Conservation (phyloP, 2,329 filamentous ascomycete genomes). For the Akanthomyces muscarius region DNA sequence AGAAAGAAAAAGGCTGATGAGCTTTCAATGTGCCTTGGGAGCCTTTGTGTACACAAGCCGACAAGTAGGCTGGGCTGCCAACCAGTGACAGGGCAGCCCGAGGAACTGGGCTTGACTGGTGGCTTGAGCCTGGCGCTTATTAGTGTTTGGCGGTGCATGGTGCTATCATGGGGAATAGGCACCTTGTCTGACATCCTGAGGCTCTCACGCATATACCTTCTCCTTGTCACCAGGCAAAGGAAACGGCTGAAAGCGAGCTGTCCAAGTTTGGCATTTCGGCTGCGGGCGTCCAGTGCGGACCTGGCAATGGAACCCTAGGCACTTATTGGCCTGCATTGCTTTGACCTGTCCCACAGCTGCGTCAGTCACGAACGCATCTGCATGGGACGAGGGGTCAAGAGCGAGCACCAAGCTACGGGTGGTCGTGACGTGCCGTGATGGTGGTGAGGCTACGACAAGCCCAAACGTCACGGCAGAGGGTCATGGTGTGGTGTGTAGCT, state of each 20-base stretch:
- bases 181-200: background rate
- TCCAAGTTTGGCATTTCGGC: background rate
- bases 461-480: background rate
- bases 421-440: background rate
- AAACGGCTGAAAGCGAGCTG: background rate
- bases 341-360: background rate
- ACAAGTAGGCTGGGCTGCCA: background rate
- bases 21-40: slow-evolving; percentile 9
- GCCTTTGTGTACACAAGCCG: background rate
- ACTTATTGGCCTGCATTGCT: background rate
- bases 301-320: background rate
- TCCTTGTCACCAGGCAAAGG: background rate
- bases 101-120: slow-evolving; percentile 1
- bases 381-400: slow-evolving; percentile 1
- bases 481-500: background rate
- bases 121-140: slow-evolving; percentile 15
- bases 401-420: background rate
- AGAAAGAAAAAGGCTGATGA: background rate
- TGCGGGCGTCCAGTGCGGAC: background rate
- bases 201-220: slow-evolving; percentile 1
- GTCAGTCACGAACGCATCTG: slow-evolving; percentile 11
- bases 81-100: background rate
- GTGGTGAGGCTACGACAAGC: background rate
- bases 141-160: background rate
- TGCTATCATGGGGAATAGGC: slow-evolving; percentile 10